Evolutionary conservation across 2,329 filamentous ascomycete genomes (phyloP).

Genomic region (Elsinoe batatas): DNA sequence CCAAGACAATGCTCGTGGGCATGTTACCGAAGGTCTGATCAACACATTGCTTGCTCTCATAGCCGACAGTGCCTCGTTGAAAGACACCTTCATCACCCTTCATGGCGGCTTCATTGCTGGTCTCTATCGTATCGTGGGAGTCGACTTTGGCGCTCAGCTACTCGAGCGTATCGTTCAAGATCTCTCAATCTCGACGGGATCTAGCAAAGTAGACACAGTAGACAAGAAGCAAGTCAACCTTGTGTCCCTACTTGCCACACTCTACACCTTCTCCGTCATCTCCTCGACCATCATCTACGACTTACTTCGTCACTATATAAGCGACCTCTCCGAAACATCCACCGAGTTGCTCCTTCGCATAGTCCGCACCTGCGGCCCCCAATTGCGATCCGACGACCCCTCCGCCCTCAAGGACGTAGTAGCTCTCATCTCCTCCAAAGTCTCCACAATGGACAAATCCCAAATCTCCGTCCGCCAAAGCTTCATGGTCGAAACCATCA

Average conservation of each 20-base stretch:
- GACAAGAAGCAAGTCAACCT: slow-evolving; percentile 64
- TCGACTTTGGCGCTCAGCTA: slow-evolving; percentile 81
- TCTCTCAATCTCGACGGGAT: slow-evolving; percentile 46
- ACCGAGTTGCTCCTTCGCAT: slow-evolving; percentile 81
- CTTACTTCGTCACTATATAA: slow-evolving; percentile 70
- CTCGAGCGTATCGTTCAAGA: slow-evolving; percentile 67
- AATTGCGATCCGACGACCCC: slow-evolving; percentile 81
- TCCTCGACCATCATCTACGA: slow-evolving; percentile 80
- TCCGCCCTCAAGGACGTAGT: slow-evolving; percentile 84
- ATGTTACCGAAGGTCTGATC: slow-evolving; percentile 72
- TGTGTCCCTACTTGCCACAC: slow-evolving; percentile 69
- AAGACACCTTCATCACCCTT: slow-evolving; percentile 83
- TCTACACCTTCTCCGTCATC: slow-evolving; percentile 88
- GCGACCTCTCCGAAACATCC: slow-evolving; percentile 68
- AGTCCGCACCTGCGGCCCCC: slow-evolving; percentile 68
- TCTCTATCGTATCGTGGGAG: slow-evolving; percentile 75
- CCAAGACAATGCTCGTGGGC: slow-evolving; percentile 70
- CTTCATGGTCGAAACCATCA: slow-evolving; percentile 96
- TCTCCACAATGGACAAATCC: slow-evolving; percentile 55
- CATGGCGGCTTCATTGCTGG: slow-evolving; percentile 84
- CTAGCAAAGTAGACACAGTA: slow-evolving; percentile 21
- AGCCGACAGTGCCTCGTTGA: slow-evolving; percentile 64
- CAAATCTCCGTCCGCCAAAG: slow-evolving; percentile 79
- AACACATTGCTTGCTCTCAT: slow-evolving; percentile 71
- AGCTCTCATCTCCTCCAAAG: slow-evolving; percentile 61